Evolutionary conservation across 352 stramenopile genomes (phyloP), one percentile per base, ranked within the genome.

Genomic region (Salisapilia sapeloensis): DNA sequence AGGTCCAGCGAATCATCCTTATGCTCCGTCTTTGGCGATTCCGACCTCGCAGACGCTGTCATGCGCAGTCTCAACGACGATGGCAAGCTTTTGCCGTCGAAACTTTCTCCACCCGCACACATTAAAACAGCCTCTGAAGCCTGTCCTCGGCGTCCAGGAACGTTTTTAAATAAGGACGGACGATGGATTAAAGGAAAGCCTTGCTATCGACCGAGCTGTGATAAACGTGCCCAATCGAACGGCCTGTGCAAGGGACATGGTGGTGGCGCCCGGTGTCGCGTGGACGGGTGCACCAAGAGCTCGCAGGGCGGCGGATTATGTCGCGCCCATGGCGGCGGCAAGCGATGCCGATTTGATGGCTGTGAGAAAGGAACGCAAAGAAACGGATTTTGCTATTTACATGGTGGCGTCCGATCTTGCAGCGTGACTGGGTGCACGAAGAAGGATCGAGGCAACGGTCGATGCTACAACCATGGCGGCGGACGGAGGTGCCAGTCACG

Each of bases 151-250:
- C 79, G 80, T 33, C 66, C 70, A 2, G 70, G 70, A 18, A 86
- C 70, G n/a, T 86, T 86, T 48, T 50, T 86, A 8, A 86, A 86
- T 50, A 86, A 86, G 59, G 70, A 86, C 42, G 70, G 70, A n/a
- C 70, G 70, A 2, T 86, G 70, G 70, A 85, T 85, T 53, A 85
- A 85, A 52, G 70, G 70, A 50, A 86, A 86, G 45, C 66, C 64
- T 6, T 86, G 70, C 46, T 62, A 60, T 32, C 69, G 75, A 44
- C 53, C 67, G 39, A 51, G 52, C 12, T 85, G 70, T 33, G 66
- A 83, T 35, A 83, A 83, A 49, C 60, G 64, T 21, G 71, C 67
- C 24, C 71, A 87, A 47, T 87, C 71, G 8, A 83, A 74, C 25
- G 65, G 71, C 4, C 49, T 80, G 1, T 87, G 71, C 48, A 87